These are phyloP conservation scores for Mycena vitilis DNA, from an alignment of 768 basidiomycete genomes.

Conservation along the genomic window DNA sequence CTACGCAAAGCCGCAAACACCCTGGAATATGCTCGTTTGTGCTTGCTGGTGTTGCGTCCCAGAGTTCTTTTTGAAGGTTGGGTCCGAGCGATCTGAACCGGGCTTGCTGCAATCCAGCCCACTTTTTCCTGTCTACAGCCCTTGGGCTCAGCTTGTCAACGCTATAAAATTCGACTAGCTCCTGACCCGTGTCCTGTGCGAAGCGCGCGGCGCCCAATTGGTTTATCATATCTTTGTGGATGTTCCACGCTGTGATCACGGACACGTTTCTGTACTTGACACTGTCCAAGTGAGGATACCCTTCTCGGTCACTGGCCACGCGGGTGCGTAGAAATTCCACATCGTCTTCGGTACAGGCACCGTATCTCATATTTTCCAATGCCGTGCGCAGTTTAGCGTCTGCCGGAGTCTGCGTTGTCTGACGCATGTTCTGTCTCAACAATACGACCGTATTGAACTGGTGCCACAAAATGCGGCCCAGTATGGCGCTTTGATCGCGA, in stretches of 20 bases:
- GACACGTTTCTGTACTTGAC: background rate
- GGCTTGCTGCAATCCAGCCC: background rate
- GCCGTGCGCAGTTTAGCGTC: background rate
- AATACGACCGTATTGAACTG: background rate
- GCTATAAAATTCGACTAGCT: background rate
- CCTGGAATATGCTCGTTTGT: too few species aligned
- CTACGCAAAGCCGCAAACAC: too few species aligned
- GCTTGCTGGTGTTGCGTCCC: background rate
- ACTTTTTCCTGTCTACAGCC: background rate
- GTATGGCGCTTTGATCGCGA: background rate
- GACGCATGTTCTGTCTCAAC: background rate
- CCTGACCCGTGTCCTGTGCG: background rate
- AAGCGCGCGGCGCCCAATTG: background rate
- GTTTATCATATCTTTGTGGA: background rate
- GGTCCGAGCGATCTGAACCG: background rate
- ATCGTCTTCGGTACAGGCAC: background rate
- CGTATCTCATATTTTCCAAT: background rate
- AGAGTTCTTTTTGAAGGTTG: background rate
- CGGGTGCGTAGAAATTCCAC: background rate
- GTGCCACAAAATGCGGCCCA: background rate
- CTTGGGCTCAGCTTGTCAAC: background rate
- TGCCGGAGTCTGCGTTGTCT: background rate
- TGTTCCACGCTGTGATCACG: background rate
- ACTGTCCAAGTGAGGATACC: background rate
- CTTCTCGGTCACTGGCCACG: background rate